These are phyloP conservation scores for Inonotus obliquus DNA, from an alignment of 1,284 basidiomycete species.

Conservation along the genomic window DNA sequence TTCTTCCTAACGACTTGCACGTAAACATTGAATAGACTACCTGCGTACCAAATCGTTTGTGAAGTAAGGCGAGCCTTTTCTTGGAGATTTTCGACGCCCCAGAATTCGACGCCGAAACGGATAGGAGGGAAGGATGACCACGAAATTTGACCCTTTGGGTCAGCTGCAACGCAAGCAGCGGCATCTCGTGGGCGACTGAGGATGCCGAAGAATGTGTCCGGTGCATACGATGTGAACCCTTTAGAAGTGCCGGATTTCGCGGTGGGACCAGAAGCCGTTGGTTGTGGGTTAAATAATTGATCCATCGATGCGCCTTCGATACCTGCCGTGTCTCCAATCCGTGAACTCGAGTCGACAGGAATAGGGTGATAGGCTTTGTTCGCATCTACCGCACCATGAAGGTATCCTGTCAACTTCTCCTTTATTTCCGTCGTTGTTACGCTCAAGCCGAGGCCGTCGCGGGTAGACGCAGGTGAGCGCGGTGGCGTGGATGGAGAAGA, in stretches of 20 bases:
- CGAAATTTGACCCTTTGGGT: constrained; percentile 38
- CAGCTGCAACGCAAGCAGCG: constrained; percentile 36
- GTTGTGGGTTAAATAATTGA: constrained; percentile 37
- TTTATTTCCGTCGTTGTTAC: constrained; percentile 47
- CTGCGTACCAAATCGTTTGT: constrained; percentile 76
- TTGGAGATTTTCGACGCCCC: constrained; percentile 76
- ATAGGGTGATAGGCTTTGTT: constrained; percentile 54
- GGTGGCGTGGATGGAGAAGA: constrained; percentile 29
- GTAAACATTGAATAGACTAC: constrained; percentile 81
- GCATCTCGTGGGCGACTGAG: constrained; percentile 26
- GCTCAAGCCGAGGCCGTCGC: constrained; percentile 55
- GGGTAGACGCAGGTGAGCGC: constrained; percentile 35
- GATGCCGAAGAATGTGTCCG: constrained; percentile 60
- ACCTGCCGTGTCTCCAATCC: constrained; percentile 71
- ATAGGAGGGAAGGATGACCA: constrained; percentile 71
- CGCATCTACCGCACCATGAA: background rate
- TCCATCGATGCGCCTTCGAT: constrained; percentile 50
- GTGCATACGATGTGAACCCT: constrained; percentile 21
- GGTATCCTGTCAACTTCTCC: background rate
- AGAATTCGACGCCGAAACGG: constrained; percentile 87
- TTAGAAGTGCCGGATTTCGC: background rate
- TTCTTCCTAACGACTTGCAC: constrained; percentile 74
- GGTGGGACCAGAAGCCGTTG: background rate
- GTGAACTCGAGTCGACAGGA: constrained; percentile 69
- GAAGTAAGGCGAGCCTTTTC: constrained; percentile 76